A percentile compares a stretch with the other conserved stretches of the same genome.
These are phyloP conservation scores for Debaryomyces singareniensis DNA, from an alignment of 1,139 yeast genomes.

Conservation along the genomic window DNA sequence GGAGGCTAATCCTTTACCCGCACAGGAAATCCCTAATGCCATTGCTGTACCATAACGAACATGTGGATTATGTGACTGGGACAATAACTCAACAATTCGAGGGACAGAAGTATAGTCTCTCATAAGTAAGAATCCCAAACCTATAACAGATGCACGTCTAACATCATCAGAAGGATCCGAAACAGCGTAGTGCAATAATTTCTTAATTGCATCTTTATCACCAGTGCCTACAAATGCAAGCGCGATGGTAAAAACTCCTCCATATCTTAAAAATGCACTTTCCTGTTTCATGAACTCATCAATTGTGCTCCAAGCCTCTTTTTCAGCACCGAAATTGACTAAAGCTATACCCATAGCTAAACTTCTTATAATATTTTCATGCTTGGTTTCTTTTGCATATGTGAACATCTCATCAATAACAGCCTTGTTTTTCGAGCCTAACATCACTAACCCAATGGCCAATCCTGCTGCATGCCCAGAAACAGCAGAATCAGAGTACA, in stretches of 20 bases:
- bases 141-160: slow-evolving; percentile 91
- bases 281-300: slow-evolving; percentile 66
- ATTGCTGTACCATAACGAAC: slow-evolving; percentile 97
- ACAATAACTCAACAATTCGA: slow-evolving; percentile 83
- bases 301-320: slow-evolving; percentile 69
- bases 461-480: slow-evolving; percentile 97
- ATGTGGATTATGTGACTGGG: slow-evolving; percentile 96
- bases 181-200: slow-evolving; percentile 86
- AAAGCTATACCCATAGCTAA: slow-evolving; percentile 86
- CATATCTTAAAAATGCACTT: slow-evolving; percentile 83
- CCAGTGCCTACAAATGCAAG: slow-evolving; percentile 97
- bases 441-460: slow-evolving; percentile 93
- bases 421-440: slow-evolving; percentile 78
- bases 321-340: slow-evolving; percentile 81
- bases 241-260: slow-evolving; percentile 92
- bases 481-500: slow-evolving; percentile 86
- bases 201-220: slow-evolving; percentile 78
- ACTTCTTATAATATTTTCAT: slow-evolving; percentile 90
- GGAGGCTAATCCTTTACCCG: slow-evolving; percentile 84
- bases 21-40: slow-evolving; percentile 96
- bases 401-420: slow-evolving; percentile 80
- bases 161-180: slow-evolving; percentile 96
- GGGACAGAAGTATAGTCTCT: slow-evolving; percentile 94
- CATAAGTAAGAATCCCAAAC: slow-evolving; percentile 86
- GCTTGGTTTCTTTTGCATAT: slow-evolving; percentile 93